phyloP scores from a whole-genome alignment of 2,329 filamentous ascomycete species.

The Torrubiella hemipterigena region DNA sequence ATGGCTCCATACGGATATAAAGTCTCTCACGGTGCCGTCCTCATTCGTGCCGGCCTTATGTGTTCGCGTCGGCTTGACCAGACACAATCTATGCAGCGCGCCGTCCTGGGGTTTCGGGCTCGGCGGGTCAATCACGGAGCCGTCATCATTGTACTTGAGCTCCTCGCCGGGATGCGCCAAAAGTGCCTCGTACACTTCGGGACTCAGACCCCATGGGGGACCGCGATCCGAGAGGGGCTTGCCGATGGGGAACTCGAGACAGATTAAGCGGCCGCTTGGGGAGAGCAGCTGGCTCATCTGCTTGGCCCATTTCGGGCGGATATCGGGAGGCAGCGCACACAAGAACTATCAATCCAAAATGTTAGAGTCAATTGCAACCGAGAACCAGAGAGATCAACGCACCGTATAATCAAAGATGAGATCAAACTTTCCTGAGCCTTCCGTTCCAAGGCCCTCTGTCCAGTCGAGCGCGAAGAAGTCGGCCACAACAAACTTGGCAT shows the following conservation, averaged over 20 bases:
- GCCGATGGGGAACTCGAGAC: slow-evolving; percentile 67
- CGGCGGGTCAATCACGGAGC: slow-evolving; percentile 27
- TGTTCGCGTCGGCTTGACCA: slow-evolving; percentile 37
- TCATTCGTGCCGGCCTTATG: slow-evolving; percentile 32
- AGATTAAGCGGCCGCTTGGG: slow-evolving; percentile 39
- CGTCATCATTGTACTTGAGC: slow-evolving; percentile 42
- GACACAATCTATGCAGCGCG: slow-evolving; percentile 31
- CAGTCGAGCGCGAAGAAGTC: slow-evolving; percentile 58
- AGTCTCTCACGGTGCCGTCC: slow-evolving; percentile 36
- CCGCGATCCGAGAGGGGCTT: slow-evolving; percentile 55
- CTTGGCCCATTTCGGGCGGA: slow-evolving; percentile 40
- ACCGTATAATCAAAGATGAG: slow-evolving; percentile 54
- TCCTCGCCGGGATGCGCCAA: slow-evolving; percentile 58
- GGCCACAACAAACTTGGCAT: slow-evolving; percentile 42
- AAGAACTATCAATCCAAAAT: slow-evolving; percentile 37
- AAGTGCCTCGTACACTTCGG: slow-evolving; percentile 60
- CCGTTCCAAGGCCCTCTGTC: slow-evolving; percentile 27
- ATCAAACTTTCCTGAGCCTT: slow-evolving; percentile 45
- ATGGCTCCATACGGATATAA: slow-evolving; percentile 39
- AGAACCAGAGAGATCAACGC: slow-evolving; percentile 12
- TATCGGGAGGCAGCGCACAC: slow-evolving; percentile 43
- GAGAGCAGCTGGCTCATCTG: slow-evolving; percentile 38
- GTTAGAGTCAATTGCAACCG: too few species aligned
- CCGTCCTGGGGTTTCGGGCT: slow-evolving; percentile 24
- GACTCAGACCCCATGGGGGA: slow-evolving; percentile 60